Base-by-base conservation (phyloP, 2,329 filamentous ascomycete species). In the Lecanicillium sp. region DNA sequence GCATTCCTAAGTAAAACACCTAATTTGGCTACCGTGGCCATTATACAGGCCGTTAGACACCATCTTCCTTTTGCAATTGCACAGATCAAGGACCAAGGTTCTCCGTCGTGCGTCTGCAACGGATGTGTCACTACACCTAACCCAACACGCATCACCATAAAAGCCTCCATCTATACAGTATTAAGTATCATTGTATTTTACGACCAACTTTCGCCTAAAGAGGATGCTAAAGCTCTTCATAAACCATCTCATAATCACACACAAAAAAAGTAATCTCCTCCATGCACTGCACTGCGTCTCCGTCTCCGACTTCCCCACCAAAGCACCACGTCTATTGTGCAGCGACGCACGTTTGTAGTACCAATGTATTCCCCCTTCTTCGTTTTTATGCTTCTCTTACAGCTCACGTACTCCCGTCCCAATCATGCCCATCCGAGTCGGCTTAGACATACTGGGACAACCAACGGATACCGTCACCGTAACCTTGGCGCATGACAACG, bases 401-500 rank as follows among this genome's bases (percentile, higher is more conserved):
- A n/a, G 5, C 14, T 30, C 29, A 15, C 29, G 14, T 5, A 7
- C 29, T 30, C 6, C 29, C 28, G 28, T 12, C 6, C 6, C 8
- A n/a, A 30, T n/a, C 6, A 30, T 31, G 29, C 20, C 29, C 19
- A 33, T 42, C 33, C 39, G 11, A 6, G 22, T 60, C n/a, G n/a
- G n/a, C n/a, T 70, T 83, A 94, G 59, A 94, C 85, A 58, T 94
- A 94, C 73, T 94, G 87, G 41, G 85, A 86, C 65, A 94, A 65
- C 88, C 87, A 94, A 68, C 86, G 79, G 65, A 94, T 90, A 53
- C 76, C 88, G 53, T 94, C 88, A 39, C 86, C 86, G 62, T 94
- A 94, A 49, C 85, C 92, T 73, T 96, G 90, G 64, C 90, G 79
- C 87, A 95, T 95, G 46, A 96, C 90, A 51, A 96, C 89, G 54